Conservation (phyloP, 768 basidiomycete species). For the Rhodotorula graminis region DNA sequence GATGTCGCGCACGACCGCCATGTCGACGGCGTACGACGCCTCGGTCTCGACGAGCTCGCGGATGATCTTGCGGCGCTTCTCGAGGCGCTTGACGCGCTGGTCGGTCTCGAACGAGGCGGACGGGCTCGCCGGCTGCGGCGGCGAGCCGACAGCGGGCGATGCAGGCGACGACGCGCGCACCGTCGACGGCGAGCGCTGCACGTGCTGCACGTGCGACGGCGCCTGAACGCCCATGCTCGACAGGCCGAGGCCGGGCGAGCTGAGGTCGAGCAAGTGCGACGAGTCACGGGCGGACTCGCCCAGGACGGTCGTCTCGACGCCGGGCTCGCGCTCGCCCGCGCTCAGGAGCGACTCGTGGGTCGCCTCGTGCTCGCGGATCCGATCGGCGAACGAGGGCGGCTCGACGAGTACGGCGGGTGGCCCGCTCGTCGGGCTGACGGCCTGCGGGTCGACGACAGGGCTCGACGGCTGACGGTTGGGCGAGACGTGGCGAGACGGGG, state of each 20-base stretch:
- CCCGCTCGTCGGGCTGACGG: neutral
- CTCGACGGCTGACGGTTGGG: too few relatives aligned
- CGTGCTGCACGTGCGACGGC: rapidly evolving
- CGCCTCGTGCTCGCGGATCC: too few relatives aligned
- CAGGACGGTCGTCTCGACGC: neutral
- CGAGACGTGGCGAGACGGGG: too few relatives aligned
- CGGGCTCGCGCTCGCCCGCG: neutral
- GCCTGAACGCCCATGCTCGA: neutral
- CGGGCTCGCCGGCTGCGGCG: too few relatives aligned
- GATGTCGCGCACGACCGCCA: conserved; percentile 90
- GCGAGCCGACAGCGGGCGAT: neutral
- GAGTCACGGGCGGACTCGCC: neutral
- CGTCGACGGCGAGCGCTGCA: conserved; percentile 12
- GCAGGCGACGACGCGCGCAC: conserved; percentile 21
- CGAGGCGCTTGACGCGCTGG: neutral
- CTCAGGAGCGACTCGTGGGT: conserved; percentile 18
- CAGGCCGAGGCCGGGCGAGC: neutral
- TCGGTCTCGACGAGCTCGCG: conserved; percentile 91
- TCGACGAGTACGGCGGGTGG: neutral
- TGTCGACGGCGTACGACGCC: conserved; percentile 90
- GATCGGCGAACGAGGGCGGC: neutral
- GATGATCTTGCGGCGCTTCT: conserved; percentile 47
- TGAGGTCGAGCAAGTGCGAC: conserved; percentile 3
- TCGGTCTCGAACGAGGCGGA: neutral
- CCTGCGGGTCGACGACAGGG: too few relatives aligned